Evolutionary conservation across 2,329 filamentous ascomycete genomes (phyloP).

Genomic region (Parastagonospora avenae): DNA sequence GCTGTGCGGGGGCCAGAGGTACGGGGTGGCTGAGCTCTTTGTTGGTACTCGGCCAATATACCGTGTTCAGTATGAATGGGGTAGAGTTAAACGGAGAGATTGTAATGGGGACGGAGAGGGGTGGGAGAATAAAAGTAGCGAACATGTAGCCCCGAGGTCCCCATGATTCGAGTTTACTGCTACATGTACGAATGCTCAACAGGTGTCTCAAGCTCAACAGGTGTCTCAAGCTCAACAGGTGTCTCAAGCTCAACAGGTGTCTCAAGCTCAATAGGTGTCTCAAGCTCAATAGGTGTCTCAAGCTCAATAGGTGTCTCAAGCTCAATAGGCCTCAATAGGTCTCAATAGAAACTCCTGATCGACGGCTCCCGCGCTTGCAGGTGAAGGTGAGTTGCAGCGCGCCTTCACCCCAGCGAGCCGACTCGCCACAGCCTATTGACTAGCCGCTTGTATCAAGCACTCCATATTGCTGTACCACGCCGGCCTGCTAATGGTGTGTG

Average conservation of each 20-base stretch:
- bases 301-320: not conserved
- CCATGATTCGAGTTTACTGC: not conserved
- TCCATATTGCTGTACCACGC: not conserved
- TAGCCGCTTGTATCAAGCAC: not conserved
- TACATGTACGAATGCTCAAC: constrained; percentile 7
- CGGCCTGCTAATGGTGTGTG: not conserved
- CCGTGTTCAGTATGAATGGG: not conserved
- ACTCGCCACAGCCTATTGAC: constrained; percentile 5
- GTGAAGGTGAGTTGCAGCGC: constrained; percentile 17
- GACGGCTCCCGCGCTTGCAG: constrained; percentile 9
- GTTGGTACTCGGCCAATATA: not conserved
- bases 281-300: constrained; percentile 1
- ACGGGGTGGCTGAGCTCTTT: not conserved
- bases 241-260: constrained; percentile 24
- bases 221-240: constrained; percentile 23
- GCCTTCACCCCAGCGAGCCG: not conserved
- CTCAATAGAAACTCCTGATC: constrained; percentile 26
- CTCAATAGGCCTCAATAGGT: constrained; percentile 23
- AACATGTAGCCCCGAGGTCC: not conserved
- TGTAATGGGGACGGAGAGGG: not conserved
- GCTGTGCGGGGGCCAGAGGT: not conserved
- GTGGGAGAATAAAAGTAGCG: not conserved
- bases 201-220: constrained; percentile 22
- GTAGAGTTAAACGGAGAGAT: not conserved
- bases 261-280: constrained; percentile 10